Evolutionary conservation across 2,329 filamentous ascomycete species (phyloP).

Genomic region (Botrytis galanthina): DNA sequence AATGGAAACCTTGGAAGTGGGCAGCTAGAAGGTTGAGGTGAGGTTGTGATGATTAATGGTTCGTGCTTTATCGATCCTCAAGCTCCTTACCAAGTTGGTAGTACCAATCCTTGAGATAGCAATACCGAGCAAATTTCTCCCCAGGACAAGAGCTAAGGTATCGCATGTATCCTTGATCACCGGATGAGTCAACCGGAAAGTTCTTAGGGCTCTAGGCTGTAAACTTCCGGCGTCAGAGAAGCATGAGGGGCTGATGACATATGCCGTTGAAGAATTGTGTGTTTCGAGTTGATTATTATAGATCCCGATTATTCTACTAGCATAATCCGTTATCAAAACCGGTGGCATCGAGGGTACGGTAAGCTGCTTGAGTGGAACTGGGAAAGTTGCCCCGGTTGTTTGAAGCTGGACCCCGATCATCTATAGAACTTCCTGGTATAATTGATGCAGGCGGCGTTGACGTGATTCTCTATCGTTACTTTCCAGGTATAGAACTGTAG

Average conservation of each 20-base stretch:
- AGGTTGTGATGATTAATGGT: neutral
- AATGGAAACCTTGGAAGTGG: neutral
- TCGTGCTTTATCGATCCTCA: neutral
- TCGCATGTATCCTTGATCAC: neutral
- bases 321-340: neutral
- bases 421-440: no score
- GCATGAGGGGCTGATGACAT: neutral
- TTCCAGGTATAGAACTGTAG: neutral
- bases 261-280: neutral
- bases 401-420: neutral
- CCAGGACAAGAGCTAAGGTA: neutral
- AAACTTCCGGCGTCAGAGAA: neutral
- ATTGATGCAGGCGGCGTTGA: neutral
- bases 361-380: neutral
- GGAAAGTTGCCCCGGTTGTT: neutral
- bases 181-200: neutral
- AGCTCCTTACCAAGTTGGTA: neutral
- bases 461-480: neutral
- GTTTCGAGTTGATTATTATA: neutral
- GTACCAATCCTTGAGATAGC: neutral
- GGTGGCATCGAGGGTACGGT: neutral
- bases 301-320: neutral
- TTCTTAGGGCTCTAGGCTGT: neutral
- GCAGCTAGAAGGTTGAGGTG: neutral
- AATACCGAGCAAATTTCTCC: neutral